Evolutionary conservation across 2,329 filamentous ascomycete species (phyloP), one percentile per base, ranked within the genome.

Genomic region (Colletotrichum simmondsii): DNA sequence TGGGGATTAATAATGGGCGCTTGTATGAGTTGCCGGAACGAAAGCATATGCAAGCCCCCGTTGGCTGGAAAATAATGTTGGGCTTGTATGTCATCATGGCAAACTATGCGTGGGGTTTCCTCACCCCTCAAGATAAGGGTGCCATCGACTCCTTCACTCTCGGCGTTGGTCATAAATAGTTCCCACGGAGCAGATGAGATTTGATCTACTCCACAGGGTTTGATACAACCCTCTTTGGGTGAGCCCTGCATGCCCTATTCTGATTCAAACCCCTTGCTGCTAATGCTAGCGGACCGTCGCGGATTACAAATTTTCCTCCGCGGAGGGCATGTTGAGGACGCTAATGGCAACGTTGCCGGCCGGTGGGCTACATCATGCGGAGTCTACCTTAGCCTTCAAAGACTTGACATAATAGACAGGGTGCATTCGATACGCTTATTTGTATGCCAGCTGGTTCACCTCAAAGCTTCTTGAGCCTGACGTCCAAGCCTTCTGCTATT

Each of bases 291-390:
- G 30, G 26, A 10, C 56, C 49, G 49, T 35, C 26, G 54, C 42
- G 19, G 56, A 70, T 72, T 46, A 72, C 71, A 65, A 72, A 72
- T 69, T 19, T 22, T 24, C 11, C 19, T 54, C 68, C 68, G 22
- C 22, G 68, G 68, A 71, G 54, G 12, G 28, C 49, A 22, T 60
- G 37, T 22, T 16, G 24, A 30, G 58, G 22, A 30, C 57, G 35
- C n/a, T 65, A 49, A 35, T 32, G 30, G 30, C 62, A 61, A 57
- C 71, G 60, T 22, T 61, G 24, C 42, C 63, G n/a, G 24, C 42
- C 56, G 24, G 56, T 59, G 32, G 56, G 22, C 35, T 37, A 37
- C 32, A 12, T 35, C 26, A 24, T 28, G 71, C 57, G 71, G 67
- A 65, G 71, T 22, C 49, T 57, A 54, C 16, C 19, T 61, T 61